phyloP scores from a whole-genome alignment of 352 stramenopile species.

The Pythium brassicae region DNA sequence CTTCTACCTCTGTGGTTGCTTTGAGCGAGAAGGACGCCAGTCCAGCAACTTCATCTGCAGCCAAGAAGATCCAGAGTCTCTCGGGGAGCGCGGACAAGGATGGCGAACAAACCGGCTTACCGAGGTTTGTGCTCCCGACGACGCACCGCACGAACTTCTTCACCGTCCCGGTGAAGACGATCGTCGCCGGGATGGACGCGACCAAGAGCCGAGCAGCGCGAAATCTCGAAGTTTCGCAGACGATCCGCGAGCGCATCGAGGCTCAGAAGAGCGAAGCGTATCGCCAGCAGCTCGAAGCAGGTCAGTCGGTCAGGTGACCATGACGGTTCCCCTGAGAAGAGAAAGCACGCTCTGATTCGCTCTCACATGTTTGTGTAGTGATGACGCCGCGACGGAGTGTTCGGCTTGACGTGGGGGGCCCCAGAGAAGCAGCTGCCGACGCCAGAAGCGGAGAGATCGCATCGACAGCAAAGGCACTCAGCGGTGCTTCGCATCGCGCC shows the following conservation, averaged over 20 bases:
- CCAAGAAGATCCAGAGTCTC: conserved; percentile 39
- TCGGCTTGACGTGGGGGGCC: conserved; percentile 8
- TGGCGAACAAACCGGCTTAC: conserved; percentile 7
- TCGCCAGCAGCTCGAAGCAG: conserved; percentile 35
- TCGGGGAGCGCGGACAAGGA: conserved; percentile 23
- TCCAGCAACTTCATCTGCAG: conserved; percentile 5
- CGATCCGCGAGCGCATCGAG: conserved; percentile 53
- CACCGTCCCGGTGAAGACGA: conserved; percentile 48
- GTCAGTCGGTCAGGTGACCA: conserved; percentile 1
- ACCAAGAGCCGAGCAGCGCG: conserved; percentile 47
- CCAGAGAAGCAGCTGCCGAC: not conserved
- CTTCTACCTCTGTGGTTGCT: not conserved
- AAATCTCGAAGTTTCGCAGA: conserved; percentile 69
- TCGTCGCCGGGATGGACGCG: conserved; percentile 62
- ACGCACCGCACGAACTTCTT: conserved; percentile 52
- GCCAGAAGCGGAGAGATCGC: not conserved
- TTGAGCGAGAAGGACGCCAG: conserved; percentile 10
- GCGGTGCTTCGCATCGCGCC: not conserved
- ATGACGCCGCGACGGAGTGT: conserved; percentile 11
- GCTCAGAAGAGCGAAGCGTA: conserved; percentile 33
- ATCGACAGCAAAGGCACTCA: conserved; percentile 4
- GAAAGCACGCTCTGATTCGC: not conserved
- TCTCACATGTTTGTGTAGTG: conserved; percentile 1
- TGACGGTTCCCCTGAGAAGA: not conserved
- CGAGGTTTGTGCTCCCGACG: conserved; percentile 39